A percentile compares a stretch with the other conserved stretches of the same genome.
Conservation (phyloP, 306 rosid species). For the Neltuma alba region DNA sequence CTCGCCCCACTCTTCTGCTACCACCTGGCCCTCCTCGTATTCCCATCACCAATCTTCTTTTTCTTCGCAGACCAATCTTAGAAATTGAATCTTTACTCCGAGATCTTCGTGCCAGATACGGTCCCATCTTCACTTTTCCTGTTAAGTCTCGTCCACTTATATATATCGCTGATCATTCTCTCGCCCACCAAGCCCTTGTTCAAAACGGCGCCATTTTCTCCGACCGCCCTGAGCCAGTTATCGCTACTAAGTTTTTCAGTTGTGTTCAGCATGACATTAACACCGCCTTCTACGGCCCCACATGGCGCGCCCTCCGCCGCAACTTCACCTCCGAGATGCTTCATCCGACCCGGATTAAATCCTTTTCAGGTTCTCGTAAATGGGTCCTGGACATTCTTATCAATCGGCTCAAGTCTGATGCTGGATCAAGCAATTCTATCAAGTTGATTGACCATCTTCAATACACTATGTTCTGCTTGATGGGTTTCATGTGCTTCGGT, state of each 20-base stretch:
- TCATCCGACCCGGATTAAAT: not conserved
- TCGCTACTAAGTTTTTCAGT: not conserved
- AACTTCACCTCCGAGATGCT: not conserved
- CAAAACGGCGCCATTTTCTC: not conserved
- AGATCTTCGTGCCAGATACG: not conserved
- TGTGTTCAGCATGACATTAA: not conserved
- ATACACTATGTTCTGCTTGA: not conserved
- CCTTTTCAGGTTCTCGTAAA: not conserved
- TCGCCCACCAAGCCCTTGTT: not conserved
- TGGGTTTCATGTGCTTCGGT: not conserved
- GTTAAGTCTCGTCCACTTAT: not conserved
- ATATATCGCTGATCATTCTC: not conserved
- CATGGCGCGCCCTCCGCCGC: not conserved
- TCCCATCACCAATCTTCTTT: not conserved
- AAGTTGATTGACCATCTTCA: not conserved
- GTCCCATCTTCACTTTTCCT: not conserved
- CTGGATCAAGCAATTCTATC: not conserved
- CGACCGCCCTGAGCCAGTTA: not conserved
- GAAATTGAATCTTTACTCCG: not conserved
- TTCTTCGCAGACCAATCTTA: not conserved
- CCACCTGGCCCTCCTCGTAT: conserved; percentile 1
- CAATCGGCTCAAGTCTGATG: not conserved
- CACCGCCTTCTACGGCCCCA: conserved; percentile 3
- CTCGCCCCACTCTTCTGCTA: not conserved
- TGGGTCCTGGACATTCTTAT: not conserved